Base-by-base conservation (phyloP, 345 rosid species). In the Eucalyptus cloeziana region DNA sequence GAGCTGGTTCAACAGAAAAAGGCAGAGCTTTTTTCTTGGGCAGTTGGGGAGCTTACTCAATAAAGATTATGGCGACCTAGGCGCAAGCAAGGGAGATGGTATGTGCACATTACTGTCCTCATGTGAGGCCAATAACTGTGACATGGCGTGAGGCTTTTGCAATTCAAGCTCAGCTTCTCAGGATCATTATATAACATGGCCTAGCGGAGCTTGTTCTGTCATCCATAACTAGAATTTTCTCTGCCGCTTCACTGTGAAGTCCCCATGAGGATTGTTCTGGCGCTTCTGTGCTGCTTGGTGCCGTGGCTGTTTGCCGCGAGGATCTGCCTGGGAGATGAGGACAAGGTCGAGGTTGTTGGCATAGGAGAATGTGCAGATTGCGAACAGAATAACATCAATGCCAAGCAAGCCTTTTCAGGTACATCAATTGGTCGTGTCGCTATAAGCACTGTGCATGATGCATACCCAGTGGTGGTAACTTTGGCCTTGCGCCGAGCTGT, bases 341-440 rank as follows among this genome's bases (percentile, higher is more conserved):
- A 7, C 5, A 62, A 40, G 31, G 93, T 93, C 5, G 95, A 94
- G 91, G 96, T 96, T 3, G 92, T 95, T 50, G 99, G 98, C 8
- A 27, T 56, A 47, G 97, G 94, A 67, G 96, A 96, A 92, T 95
- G 98, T 92, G 93, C 93, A n/a, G 96, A 93, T 25, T 94, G 96
- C 79, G 89, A 87, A 31, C 76, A 49, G 52, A 90, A 50, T 45
- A 92, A 92, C 64, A 86, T 93, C 54, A 90, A 94, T 76, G 87
- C 85, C 25, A 91, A 91, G 81, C 94, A 93, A 86, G 97, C 95
- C 16, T 94, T 94, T 90, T 92, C 95, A 92, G 98, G 99, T 94
- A 90, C 24, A 49, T 45, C 58, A 71, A 71, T 37, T 0, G 8
- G 83, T 37, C 14, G 14, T 37, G 45, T 71, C 7, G 4, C 27